These are phyloP conservation scores for Polytolypa hystricis DNA, from an alignment of 2,329 filamentous ascomycete species.

Conservation along the genomic window DNA sequence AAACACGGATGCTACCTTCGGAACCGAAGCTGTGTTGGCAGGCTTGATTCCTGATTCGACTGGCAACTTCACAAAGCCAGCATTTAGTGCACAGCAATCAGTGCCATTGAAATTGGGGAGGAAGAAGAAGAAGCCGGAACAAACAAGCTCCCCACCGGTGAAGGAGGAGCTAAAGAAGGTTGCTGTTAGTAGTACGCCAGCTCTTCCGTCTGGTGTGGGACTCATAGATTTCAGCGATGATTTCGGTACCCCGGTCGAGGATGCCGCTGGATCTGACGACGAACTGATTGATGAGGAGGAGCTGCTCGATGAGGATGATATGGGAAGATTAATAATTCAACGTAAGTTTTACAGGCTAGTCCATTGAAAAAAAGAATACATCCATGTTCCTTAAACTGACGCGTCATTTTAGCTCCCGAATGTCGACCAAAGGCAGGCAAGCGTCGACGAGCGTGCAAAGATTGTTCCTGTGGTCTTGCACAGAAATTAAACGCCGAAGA, in stretches of 20 bases:
- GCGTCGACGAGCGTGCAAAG: conserved; percentile 88
- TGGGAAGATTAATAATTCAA: conserved; percentile 63
- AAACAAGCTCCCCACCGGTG: conserved; percentile 5
- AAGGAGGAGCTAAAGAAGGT: conserved; percentile 21
- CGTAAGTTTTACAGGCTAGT: too few relatives aligned
- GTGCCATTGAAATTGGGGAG: conserved; percentile 55
- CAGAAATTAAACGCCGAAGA: conserved; percentile 82
- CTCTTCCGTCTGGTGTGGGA: conserved; percentile 47
- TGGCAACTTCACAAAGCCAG: conserved; percentile 63
- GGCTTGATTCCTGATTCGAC: conserved; percentile 54
- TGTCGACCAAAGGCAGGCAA: conserved; percentile 82
- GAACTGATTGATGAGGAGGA: conserved; percentile 87
- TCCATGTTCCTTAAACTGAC: neutral
- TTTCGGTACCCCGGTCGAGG: conserved; percentile 41
- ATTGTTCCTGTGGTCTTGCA: conserved; percentile 90
- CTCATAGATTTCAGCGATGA: conserved; percentile 58
- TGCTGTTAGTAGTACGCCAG: too few relatives aligned
- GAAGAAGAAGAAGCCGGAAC: conserved; percentile 39
- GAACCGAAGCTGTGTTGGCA: conserved; percentile 71
- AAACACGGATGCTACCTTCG: conserved; percentile 14
- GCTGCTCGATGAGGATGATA: conserved; percentile 74
- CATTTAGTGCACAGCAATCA: conserved; percentile 45
- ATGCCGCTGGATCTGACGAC: conserved; percentile 55
- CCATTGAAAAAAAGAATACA: neutral
- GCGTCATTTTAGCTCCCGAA: conserved; percentile 62